Base-by-base conservation (phyloP, 306 rosid species). In the Fagus sylvatica region DNA sequence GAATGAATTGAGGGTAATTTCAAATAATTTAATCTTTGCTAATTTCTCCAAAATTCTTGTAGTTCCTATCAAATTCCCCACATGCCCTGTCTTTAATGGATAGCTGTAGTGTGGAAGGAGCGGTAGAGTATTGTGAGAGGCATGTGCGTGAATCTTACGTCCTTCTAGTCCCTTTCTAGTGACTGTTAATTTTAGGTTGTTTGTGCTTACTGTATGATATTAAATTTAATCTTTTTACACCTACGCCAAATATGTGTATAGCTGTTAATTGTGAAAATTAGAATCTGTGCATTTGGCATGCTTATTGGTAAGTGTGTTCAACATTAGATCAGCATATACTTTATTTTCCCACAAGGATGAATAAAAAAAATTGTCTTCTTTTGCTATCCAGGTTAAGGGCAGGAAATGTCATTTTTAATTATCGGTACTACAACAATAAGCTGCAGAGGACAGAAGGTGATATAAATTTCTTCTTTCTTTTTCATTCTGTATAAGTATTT, bases 361-460 rank as follows among this genome's bases (percentile, higher is more conserved):
- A 65, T 37, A 17, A 8, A 28, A 59, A 17, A 37, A 37, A 36
- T 64, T 79, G 65, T 56, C 78, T 82, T n/a, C 54, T 9, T 83
- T 53, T 88, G 74, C 78, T 80, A 66, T 84, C 75, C 94, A 95
- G 99, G 91, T 84, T 84, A 83, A 88, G 89, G 75, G 93, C 92
- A 54, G 94, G 96, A 82, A 86, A 76, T 76, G 94, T 95, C 69
- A 65, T 74, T 57, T 95, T 91, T 72, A 78, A 88, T 72, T 95
- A 93, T 82, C 89, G 98, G 84, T 95, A 88, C 87, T 88, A 82
- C 91, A 57, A 86, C 81, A 86, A 93, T 80, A 87, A 75, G 77
- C 78, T 93, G 87, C 86, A 85, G 82, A 85, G 71, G 76, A 81
- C 86, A 1, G 98, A 95, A 91, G 99, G 99, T 94, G 87, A 72